These are phyloP conservation scores for Arabidopsis arenosa DNA, from an alignment of 345 rosid species.

Conservation along the genomic window DNA sequence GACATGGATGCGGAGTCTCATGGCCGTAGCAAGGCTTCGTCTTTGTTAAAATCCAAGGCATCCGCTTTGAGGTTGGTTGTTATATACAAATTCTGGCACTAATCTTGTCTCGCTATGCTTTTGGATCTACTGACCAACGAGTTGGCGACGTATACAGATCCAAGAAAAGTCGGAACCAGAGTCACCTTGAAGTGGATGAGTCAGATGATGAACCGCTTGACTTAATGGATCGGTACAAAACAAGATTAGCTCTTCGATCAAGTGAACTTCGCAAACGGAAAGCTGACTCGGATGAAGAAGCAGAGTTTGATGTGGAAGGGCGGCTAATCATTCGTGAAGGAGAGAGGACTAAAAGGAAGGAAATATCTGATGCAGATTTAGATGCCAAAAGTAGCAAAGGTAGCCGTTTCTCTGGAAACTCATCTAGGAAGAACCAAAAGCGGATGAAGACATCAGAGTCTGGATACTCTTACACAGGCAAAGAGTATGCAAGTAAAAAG, in stretches of 20 bases:
- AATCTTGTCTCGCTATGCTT: constrained; percentile 13
- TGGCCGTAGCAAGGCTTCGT: constrained; percentile 53
- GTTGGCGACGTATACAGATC: constrained; percentile 48
- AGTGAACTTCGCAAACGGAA: constrained; percentile 60
- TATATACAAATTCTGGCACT: constrained; percentile 18
- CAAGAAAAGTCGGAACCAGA: constrained; percentile 59
- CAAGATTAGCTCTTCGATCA: constrained; percentile 77
- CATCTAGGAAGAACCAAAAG: constrained; percentile 69
- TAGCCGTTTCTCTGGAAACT: constrained; percentile 51
- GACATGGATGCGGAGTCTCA: constrained; percentile 56
- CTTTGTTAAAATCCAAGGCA: constrained; percentile 57
- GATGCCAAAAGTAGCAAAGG: constrained; percentile 69
- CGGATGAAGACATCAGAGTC: constrained; percentile 70
- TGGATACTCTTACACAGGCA: constrained; percentile 92
- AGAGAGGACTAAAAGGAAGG: constrained; percentile 55
- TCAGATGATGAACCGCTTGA: constrained; percentile 93
- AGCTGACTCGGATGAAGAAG: constrained; percentile 79
- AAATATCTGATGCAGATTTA: constrained; percentile 48
- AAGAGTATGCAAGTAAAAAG: constrained; percentile 84
- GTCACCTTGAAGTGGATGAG: constrained; percentile 79
- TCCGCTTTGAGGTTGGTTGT: constrained; percentile 58
- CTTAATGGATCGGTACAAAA: constrained; percentile 76
- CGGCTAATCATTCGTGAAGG: constrained; percentile 70
- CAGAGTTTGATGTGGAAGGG: constrained; percentile 84
- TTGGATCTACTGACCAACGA: constrained; percentile 7